Percentiles rank a stretch among this genome's conserved stretches.
Conservation (phyloP, 768 basidiomycete species). For the Boletus sensibilis region DNA sequence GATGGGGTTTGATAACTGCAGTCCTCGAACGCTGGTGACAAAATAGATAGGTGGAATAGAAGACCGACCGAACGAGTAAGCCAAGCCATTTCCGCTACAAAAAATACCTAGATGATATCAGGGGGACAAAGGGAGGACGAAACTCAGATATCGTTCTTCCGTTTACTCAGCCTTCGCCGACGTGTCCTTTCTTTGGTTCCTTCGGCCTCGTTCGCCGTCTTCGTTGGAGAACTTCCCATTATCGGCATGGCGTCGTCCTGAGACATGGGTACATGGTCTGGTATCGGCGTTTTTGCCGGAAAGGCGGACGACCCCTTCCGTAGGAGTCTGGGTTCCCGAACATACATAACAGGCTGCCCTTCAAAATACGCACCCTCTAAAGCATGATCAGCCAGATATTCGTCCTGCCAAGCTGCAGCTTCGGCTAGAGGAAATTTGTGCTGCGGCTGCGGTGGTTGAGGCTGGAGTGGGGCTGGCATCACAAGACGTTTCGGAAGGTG, state of each 20-base stretch:
- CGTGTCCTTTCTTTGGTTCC: constrained; percentile 25
- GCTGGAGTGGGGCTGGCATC: constrained; percentile 70
- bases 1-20: neutral
- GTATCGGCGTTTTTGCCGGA: constrained; percentile 27
- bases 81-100: constrained; percentile 21
- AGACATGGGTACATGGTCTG: constrained; percentile 19
- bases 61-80: constrained; percentile 20
- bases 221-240: constrained; percentile 8
- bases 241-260: constrained; percentile 10
- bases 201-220: constrained; percentile 16
- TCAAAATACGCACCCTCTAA: constrained; percentile 1
- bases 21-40: constrained; percentile 10
- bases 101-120: constrained; percentile 12
- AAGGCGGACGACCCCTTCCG: constrained; percentile 27
- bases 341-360: constrained; percentile 9
- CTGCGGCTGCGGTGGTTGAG: constrained; percentile 21
- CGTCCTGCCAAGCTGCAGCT: constrained; percentile 3
- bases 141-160: constrained; percentile 28
- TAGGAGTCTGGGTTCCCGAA: constrained; percentile 17
- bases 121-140: constrained; percentile 9
- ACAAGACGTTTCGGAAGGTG: constrained; percentile 65
- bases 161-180: constrained; percentile 36
- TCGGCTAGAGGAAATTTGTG: constrained; percentile 9
- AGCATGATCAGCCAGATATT: constrained; percentile 4
- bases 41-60: constrained; percentile 16